Evolutionary conservation across 2,329 filamentous ascomycete genomes (phyloP).

Genomic region (Stagonosporopsis vannaccii): DNA sequence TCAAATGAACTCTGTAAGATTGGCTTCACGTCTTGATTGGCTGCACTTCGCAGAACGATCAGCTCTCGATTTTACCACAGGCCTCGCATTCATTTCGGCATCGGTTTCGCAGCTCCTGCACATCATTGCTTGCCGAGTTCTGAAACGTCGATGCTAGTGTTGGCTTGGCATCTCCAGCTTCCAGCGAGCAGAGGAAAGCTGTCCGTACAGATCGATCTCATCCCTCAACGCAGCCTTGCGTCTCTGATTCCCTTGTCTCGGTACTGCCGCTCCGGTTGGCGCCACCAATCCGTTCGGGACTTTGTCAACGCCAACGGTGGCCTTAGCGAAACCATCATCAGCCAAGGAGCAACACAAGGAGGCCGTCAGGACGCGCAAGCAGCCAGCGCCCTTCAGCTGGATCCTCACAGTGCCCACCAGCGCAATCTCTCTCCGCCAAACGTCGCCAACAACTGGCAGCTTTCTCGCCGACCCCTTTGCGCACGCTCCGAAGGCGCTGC

Average conservation of each 20-base stretch:
- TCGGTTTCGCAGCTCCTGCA: conserved; percentile 20
- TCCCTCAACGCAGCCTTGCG: conserved; percentile 24
- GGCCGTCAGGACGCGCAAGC: conserved; percentile 31
- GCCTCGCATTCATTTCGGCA: conserved; percentile 9
- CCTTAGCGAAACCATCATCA: conserved; percentile 44
- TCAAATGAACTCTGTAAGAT: not conserved
- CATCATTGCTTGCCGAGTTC: conserved; percentile 31
- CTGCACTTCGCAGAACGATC: not conserved
- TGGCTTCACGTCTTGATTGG: not conserved
- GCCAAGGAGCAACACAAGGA: conserved; percentile 36
- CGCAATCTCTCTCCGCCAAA: conserved; percentile 10
- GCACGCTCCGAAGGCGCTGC: conserved; percentile 19
- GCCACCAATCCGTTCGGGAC: conserved; percentile 31
- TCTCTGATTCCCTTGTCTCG: conserved; percentile 32
- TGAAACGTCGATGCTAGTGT: conserved; percentile 40
- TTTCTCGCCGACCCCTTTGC: conserved; percentile 3
- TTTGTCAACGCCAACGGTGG: conserved; percentile 40
- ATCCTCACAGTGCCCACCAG: conserved; percentile 12
- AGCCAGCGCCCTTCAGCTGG: conserved; percentile 20
- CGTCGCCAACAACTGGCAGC: conserved; percentile 27
- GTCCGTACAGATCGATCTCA: conserved; percentile 21
- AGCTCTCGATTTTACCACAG: not conserved
- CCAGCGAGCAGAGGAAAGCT: conserved; percentile 24
- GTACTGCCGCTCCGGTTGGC: conserved; percentile 30
- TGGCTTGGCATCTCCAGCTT: conserved; percentile 23